Percentiles rank a stretch among this genome's conserved stretches.
Evolutionary conservation across 2,329 filamentous ascomycete genomes (phyloP).

Genomic region (Hypoxylon sp.): DNA sequence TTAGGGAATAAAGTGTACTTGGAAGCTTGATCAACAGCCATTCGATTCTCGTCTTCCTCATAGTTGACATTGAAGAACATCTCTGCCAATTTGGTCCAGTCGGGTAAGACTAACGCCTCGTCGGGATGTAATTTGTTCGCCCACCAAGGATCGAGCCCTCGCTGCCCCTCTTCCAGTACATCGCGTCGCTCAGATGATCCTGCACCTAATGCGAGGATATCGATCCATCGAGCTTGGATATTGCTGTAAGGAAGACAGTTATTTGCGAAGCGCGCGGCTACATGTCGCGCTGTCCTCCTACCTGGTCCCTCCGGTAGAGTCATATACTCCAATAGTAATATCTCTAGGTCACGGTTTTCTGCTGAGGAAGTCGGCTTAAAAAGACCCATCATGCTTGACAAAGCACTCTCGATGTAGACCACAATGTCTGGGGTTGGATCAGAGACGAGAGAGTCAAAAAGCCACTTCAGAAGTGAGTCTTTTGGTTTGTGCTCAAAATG

Average conservation of each 20-base stretch:
- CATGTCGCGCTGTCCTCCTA: conserved; percentile 83
- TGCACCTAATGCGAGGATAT: conserved; percentile 83
- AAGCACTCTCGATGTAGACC: conserved; percentile 89
- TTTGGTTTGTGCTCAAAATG: conserved; percentile 67
- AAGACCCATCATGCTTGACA: conserved; percentile 77
- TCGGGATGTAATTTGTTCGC: conserved; percentile 54
- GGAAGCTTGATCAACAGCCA: conserved; percentile 60
- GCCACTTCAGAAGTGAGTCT: conserved; percentile 76
- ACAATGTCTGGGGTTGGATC: conserved; percentile 83
- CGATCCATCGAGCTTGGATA: conserved; percentile 85
- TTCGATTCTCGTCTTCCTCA: conserved; percentile 50
- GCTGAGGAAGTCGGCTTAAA: conserved; percentile 56
- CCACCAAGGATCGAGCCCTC: conserved; percentile 81
- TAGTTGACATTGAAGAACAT: conserved; percentile 62
- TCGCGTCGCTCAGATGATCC: conserved; percentile 80
- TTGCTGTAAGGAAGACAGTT: conserved; percentile 86
- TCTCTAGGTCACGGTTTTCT: conserved; percentile 58
- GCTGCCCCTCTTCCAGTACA: conserved; percentile 88
- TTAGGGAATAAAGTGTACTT: conserved; percentile 59
- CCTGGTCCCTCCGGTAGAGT: conserved; percentile 65
- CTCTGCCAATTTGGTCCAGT: conserved; percentile 66
- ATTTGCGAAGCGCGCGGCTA: conserved; percentile 90
- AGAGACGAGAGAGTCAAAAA: conserved; percentile 86
- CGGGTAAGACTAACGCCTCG: conserved; percentile 60
- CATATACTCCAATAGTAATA: conserved; percentile 79